These are phyloP conservation scores for Verticillium albo-atrum DNA, from an alignment of 2,329 filamentous ascomycete genomes.

Conservation along the genomic window DNA sequence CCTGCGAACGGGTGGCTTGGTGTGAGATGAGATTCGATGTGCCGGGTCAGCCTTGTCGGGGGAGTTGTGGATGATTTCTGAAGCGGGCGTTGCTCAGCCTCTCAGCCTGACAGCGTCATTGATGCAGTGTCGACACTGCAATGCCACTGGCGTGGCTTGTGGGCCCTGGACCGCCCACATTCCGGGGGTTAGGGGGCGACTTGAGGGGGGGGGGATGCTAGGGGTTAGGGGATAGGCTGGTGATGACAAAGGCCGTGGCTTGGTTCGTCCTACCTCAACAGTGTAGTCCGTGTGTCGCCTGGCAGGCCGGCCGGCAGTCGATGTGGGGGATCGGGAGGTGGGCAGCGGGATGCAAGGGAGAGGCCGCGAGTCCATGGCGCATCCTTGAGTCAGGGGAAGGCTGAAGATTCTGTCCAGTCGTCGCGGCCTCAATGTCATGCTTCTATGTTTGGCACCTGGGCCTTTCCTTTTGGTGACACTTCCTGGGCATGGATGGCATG, in stretches of 20 bases:
- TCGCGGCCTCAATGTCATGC: neutral
- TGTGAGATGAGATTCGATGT: neutral
- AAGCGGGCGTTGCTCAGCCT: neutral
- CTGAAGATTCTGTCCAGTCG: neutral
- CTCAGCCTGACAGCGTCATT: neutral
- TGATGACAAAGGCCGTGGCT: neutral
- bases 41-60: neutral
- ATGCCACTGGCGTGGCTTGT: too few relatives aligned
- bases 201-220: too few relatives aligned
- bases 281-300: too few relatives aligned
- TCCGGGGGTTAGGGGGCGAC: neutral
- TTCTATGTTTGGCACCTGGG: neutral
- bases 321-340: neutral
- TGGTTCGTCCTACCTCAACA: neutral
- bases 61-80: neutral
- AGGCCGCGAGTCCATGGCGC: neutral
- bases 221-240: neutral
- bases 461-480: too few relatives aligned
- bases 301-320: neutral
- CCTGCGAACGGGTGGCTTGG: neutral
- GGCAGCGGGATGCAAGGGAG: neutral
- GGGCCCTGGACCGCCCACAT: neutral
- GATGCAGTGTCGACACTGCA: neutral
- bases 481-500: too few relatives aligned
- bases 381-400: neutral